A percentile compares a stretch with the other conserved stretches of the same genome.
Conservation (phyloP, 2,329 filamentous ascomycete genomes). For the Fusarium nodosum region DNA sequence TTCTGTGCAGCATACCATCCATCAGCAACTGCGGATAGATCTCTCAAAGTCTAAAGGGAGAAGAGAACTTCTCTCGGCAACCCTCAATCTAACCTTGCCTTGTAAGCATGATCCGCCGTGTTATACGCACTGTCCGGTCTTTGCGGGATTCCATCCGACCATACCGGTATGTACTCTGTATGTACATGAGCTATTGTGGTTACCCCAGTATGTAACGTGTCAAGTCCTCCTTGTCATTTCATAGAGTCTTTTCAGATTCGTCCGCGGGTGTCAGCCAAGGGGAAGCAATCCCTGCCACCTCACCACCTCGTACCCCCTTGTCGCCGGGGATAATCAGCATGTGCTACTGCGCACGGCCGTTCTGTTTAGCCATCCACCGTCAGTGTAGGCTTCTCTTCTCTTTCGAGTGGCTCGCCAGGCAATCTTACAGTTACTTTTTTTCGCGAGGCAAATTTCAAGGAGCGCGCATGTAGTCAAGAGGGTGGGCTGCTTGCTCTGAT, state of each 20-base stretch:
- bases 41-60: constrained; percentile 1
- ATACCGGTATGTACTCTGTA: constrained; percentile 2
- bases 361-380: constrained; percentile 23
- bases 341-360: constrained; percentile 25
- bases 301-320: constrained; percentile 33
- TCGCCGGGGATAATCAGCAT: constrained; percentile 39
- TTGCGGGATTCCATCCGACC: constrained; percentile 9
- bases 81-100: neutral
- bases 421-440: constrained; percentile 9
- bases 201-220: constrained; percentile 43
- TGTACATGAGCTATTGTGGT: constrained; percentile 1
- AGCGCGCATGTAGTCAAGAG: neutral
- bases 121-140: constrained; percentile 17
- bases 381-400: constrained; percentile 26
- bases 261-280: constrained; percentile 12
- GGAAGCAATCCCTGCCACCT: constrained; percentile 26
- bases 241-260: constrained; percentile 38
- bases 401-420: constrained; percentile 20
- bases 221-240: constrained; percentile 41
- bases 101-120: constrained; percentile 10
- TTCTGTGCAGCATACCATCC: constrained; percentile 10
- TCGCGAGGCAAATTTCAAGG: constrained; percentile 1
- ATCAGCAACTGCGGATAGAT: neutral
- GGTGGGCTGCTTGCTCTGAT: neutral
- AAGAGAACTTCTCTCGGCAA: constrained; percentile 16